phyloP scores from a whole-genome alignment of 2,329 filamentous ascomycete species.

The Colletotrichum shisoi region DNA sequence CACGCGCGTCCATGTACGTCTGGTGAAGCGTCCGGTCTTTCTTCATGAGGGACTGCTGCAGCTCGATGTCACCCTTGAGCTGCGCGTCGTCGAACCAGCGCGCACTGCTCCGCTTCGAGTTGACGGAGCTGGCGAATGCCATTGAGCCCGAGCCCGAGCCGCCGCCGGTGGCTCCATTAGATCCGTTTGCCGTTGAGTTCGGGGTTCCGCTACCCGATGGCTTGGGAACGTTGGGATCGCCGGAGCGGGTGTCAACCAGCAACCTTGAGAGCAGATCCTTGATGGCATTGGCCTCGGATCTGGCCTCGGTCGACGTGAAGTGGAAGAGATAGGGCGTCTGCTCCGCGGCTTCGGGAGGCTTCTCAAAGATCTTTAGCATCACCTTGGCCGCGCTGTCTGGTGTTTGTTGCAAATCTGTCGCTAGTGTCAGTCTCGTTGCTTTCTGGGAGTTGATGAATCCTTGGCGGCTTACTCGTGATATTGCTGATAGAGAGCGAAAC shows the following conservation, averaged over 20 bases:
- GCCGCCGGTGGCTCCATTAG: slow-evolving; percentile 27
- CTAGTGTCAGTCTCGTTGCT: slow-evolving; percentile 35
- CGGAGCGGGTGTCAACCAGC: slow-evolving; percentile 73
- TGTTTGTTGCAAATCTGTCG: slow-evolving; percentile 88
- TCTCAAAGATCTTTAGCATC: slow-evolving; percentile 90
- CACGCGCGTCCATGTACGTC: slow-evolving; percentile 85
- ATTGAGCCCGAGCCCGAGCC: slow-evolving; percentile 71
- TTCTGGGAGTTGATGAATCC: too few relatives aligned
- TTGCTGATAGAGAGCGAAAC: slow-evolving; percentile 75
- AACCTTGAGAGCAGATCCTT: slow-evolving; percentile 81
- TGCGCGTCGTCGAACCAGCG: slow-evolving; percentile 82
- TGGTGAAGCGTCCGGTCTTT: slow-evolving; percentile 77
- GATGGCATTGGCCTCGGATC: slow-evolving; percentile 83
- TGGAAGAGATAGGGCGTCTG: slow-evolving; percentile 82
- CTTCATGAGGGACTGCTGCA: slow-evolving; percentile 89
- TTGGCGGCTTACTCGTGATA: slow-evolving; percentile 75
- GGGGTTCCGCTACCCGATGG: slow-evolving; percentile 51
- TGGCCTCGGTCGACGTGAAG: slow-evolving; percentile 82
- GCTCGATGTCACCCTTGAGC: slow-evolving; percentile 77
- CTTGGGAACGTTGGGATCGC: slow-evolving; percentile 61
- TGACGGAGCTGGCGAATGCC: slow-evolving; percentile 77
- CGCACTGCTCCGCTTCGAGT: slow-evolving; percentile 62
- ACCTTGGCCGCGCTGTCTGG: slow-evolving; percentile 87
- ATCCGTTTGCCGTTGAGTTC: slow-evolving; percentile 43
- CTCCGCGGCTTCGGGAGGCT: slow-evolving; percentile 65